Evolutionary conservation across 352 stramenopile species (phyloP).

Genomic region (Phytopythium montanum): DNA sequence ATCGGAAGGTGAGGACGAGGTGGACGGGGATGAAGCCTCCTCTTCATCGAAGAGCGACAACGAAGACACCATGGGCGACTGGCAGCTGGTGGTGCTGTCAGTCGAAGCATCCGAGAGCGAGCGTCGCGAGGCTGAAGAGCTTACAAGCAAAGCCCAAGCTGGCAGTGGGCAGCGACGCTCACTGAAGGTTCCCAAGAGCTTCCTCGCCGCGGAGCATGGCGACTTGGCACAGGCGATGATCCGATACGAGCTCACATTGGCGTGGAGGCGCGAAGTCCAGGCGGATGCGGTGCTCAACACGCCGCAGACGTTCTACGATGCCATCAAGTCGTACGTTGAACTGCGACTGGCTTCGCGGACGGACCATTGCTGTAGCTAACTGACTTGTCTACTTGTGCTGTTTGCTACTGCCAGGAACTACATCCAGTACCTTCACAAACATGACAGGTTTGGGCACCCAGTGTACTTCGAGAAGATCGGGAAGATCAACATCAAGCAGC

Average conservation of each 20-base stretch:
- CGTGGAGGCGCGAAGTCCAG: constrained; percentile 77
- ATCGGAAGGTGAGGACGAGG: neutral
- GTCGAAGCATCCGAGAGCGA: constrained; percentile 65
- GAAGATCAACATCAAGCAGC: constrained; percentile 75
- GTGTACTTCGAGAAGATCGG: constrained; percentile 84
- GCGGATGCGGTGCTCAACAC: constrained; percentile 60
- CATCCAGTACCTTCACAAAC: constrained; percentile 78
- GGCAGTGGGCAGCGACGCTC: constrained; percentile 4
- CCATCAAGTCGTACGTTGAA: constrained; percentile 58
- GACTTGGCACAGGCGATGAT: constrained; percentile 52
- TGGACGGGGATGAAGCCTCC: neutral
- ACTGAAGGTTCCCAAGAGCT: constrained; percentile 43
- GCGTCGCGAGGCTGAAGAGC: constrained; percentile 1
- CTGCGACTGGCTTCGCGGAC: no score
- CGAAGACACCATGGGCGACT: constrained; percentile 35
- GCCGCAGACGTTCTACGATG: constrained; percentile 57
- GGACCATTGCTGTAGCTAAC: neutral
- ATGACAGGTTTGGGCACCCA: constrained; percentile 70
- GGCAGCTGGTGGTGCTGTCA: constrained; percentile 54
- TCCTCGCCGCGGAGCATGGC: constrained; percentile 66
- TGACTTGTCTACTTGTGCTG: neutral
- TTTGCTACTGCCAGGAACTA: constrained; percentile 41
- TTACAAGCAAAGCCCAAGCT: neutral
- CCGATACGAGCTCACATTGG: constrained; percentile 56
- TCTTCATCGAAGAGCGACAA: neutral